phyloP scores from a whole-genome alignment of 1,284 basidiomycete genomes.

The Nidula niveotomentosa region DNA sequence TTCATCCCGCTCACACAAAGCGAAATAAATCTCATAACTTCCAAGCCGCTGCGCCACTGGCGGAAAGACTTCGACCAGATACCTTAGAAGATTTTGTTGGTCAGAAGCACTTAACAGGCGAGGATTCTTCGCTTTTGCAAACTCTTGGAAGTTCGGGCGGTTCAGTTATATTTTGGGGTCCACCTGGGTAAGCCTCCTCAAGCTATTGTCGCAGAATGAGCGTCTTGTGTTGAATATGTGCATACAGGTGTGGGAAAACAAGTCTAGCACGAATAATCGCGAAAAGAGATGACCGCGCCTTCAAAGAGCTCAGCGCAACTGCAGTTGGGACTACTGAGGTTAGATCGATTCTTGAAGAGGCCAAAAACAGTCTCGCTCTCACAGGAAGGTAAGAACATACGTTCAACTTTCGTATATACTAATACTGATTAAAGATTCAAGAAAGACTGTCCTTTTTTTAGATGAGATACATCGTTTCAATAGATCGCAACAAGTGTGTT shows the following conservation, averaged over 20 bases:
- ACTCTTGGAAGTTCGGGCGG: conserved; percentile 51
- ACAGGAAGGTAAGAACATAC: conserved; percentile 54
- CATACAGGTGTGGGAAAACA: conserved; percentile 70
- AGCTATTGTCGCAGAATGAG: conserved; percentile 5
- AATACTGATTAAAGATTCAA: conserved; percentile 18
- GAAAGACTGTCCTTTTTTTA: conserved; percentile 73
- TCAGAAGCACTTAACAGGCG: conserved; percentile 59
- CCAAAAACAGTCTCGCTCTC: conserved; percentile 67
- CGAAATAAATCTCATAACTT: conserved; percentile 22
- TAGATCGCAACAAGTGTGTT: conserved; percentile 72
- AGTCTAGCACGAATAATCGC: conserved; percentile 78
- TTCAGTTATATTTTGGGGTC: conserved; percentile 76
- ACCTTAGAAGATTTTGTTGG: conserved; percentile 67
- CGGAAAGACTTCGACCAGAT: conserved; percentile 65
- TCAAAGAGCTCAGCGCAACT: conserved; percentile 79
- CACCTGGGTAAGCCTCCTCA: conserved; percentile 54
- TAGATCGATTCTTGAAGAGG: conserved; percentile 80
- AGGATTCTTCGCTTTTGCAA: conserved; percentile 51
- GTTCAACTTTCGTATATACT: neutral
- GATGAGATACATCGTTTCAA: conserved; percentile 93
- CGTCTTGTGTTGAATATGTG: neutral
- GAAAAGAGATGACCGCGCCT: conserved; percentile 54
- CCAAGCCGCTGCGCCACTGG: conserved; percentile 49
- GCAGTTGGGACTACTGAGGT: conserved; percentile 78
- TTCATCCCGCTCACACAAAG: conserved; percentile 9